A percentile compares a stretch with the other conserved stretches of the same genome.
Evolutionary conservation across 768 basidiomycete species (phyloP).

Genomic region (Floccularia luteovirens): DNA sequence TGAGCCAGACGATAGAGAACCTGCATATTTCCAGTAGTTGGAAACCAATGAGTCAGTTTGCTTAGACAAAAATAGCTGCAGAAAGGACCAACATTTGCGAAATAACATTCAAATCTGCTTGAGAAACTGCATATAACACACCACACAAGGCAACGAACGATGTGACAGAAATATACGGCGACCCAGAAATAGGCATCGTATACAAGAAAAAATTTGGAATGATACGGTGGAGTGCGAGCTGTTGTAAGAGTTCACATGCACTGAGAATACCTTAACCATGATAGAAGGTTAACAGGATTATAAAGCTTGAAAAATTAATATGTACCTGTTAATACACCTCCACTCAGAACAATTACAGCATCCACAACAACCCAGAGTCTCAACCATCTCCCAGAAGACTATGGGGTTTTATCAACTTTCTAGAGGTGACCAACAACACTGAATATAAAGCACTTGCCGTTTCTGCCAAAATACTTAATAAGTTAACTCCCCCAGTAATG

Average conservation of each 20-base stretch:
- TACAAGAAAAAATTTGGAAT: constrained; percentile 46
- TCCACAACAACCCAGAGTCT: constrained; percentile 57
- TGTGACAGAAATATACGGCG: constrained; percentile 44
- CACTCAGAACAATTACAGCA: constrained; percentile 64
- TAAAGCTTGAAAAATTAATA: neutral
- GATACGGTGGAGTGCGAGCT: constrained; percentile 52
- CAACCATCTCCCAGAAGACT: constrained; percentile 58
- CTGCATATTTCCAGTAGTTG: constrained; percentile 19
- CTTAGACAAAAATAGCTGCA: neutral
- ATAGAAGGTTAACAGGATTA: neutral
- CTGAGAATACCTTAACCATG: constrained; percentile 39
- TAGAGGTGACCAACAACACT: neutral
- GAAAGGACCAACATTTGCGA: constrained; percentile 49
- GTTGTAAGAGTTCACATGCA: constrained; percentile 50
- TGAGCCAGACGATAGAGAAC: constrained; percentile 64
- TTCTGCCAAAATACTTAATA: constrained; percentile 59
- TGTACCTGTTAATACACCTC: constrained; percentile 61
- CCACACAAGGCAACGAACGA: constrained; percentile 42
- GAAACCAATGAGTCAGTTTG: neutral
- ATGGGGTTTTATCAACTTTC: neutral
- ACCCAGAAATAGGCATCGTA: constrained; percentile 38
- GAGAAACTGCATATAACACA: constrained; percentile 51
- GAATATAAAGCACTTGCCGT: constrained; percentile 22
- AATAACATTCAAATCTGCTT: constrained; percentile 41
- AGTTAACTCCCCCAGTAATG: constrained; percentile 45